These are phyloP conservation scores for Cunninghamia lanceolata DNA, from an alignment of 75 land plant species.

Conservation along the genomic window DNA sequence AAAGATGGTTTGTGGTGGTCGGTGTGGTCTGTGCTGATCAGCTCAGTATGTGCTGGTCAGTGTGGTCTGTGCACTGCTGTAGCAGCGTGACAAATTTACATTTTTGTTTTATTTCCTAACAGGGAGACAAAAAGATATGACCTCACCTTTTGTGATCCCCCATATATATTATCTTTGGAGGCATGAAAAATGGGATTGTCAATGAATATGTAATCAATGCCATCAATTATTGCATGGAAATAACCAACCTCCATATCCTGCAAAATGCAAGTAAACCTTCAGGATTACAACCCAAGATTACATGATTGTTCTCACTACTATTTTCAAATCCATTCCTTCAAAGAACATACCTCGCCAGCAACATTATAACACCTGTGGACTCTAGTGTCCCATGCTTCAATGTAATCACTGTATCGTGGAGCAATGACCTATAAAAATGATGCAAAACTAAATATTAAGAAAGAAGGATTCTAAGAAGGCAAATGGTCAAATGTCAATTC, in stretches of 20 bases:
- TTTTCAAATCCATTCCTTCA: background rate
- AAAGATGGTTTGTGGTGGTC: too few species aligned
- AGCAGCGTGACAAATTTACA: too few species aligned
- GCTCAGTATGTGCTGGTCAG: too few species aligned
- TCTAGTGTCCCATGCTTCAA: slow-evolving; percentile 64
- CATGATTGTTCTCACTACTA: too few species aligned
- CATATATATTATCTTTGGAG: slow-evolving; percentile 69
- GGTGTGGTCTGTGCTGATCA: too few species aligned
- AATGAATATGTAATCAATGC: slow-evolving; percentile 94
- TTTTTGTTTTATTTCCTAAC: too few species aligned
- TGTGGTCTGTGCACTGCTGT: too few species aligned
- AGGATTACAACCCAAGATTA: background rate
- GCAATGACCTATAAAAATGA: slow-evolving; percentile 65
- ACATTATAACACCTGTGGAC: slow-evolving; percentile 65
- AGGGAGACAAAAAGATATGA: background rate
- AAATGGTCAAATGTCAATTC: background rate
- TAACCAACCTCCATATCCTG: slow-evolving; percentile 84
- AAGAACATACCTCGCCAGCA: slow-evolving; percentile 67
- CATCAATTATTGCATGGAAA: slow-evolving; percentile 80
- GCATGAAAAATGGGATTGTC: slow-evolving; percentile 61
- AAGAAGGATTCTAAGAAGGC: too few species aligned
- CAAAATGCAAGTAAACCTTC: background rate
- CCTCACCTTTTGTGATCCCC: slow-evolving; percentile 71
- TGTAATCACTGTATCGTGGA: slow-evolving; percentile 78
- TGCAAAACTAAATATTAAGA: background rate